phyloP scores from a whole-genome alignment of 225 moss, liverwort and hornwort species.

The Physcomitrellopsis africana region DNA sequence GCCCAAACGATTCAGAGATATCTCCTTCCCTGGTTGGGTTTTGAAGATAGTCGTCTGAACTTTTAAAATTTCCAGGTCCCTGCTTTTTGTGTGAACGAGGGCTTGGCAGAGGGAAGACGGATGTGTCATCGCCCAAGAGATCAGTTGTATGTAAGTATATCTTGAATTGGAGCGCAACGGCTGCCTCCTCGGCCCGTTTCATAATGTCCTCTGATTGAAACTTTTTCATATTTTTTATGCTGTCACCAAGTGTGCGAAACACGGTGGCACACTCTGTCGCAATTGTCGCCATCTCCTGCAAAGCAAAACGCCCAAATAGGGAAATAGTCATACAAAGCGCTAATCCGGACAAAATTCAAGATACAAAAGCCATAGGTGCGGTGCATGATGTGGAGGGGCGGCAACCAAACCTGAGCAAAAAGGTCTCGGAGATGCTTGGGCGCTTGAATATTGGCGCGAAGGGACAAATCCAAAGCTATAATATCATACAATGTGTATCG shows the following conservation, averaged over 20 bases:
- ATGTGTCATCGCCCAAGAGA: slow-evolving; percentile 64
- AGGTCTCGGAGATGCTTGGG: slow-evolving; percentile 50
- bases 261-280: slow-evolving; percentile 73
- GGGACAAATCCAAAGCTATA: slow-evolving; percentile 70
- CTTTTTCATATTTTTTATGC: slow-evolving; percentile 66
- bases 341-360: too few relatives aligned
- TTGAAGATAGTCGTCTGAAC: slow-evolving; percentile 33
- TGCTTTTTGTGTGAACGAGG: slow-evolving; percentile 32
- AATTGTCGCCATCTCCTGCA: slow-evolving; percentile 85
- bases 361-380: too few relatives aligned
- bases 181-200: slow-evolving; percentile 78
- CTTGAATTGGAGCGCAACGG: slow-evolving; percentile 78
- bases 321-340: not conserved
- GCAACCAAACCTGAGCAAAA: too few relatives aligned
- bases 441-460: slow-evolving; percentile 83
- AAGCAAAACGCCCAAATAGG: not conserved
- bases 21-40: slow-evolving; percentile 9
- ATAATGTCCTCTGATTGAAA: slow-evolving; percentile 62
- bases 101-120: slow-evolving; percentile 38
- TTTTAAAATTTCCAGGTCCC: slow-evolving; percentile 17
- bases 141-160: slow-evolving; percentile 61
- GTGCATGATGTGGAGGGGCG: too few relatives aligned
- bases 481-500: slow-evolving; percentile 69
- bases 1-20: not conserved
- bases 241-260: slow-evolving; percentile 68